Conservation (phyloP, 768 basidiomycete genomes). For the Porpolomopsis calyptriformis region DNA sequence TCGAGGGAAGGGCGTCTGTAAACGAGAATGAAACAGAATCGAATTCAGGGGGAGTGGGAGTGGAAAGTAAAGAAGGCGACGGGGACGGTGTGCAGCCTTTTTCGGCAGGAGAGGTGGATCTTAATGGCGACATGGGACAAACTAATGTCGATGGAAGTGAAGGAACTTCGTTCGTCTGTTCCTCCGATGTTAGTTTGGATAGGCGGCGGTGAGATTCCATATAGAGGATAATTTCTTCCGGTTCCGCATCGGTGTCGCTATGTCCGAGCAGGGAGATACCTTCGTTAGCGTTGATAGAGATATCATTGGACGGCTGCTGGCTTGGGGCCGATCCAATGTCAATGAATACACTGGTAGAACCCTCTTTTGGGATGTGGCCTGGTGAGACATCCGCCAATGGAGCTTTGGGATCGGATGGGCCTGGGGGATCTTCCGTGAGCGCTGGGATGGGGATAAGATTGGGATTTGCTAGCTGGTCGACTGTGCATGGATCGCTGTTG, state of each 20-base stretch:
- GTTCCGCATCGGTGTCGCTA: conserved; percentile 22
- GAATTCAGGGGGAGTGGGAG: conserved; percentile 7
- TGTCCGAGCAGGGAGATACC: conserved; percentile 9
- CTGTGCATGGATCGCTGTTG: too few relatives aligned
- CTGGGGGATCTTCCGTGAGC: not conserved
- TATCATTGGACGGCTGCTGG: not conserved
- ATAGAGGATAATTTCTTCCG: conserved; percentile 69
- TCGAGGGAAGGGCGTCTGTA: not conserved
- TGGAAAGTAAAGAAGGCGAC: not conserved
- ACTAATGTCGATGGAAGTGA: conserved; percentile 15
- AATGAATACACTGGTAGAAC: conserved; percentile 25
- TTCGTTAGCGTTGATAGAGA: conserved; percentile 7
- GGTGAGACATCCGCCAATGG: too few relatives aligned
- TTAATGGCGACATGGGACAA: conserved; percentile 12
- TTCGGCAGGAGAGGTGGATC: too few relatives aligned
- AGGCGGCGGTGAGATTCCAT: conserved; percentile 61
- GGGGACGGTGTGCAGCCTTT: not conserved
- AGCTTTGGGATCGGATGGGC: not conserved
- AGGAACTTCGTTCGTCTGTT: conserved; percentile 4
- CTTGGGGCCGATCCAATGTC: not conserved
- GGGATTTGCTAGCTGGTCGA: too few relatives aligned
- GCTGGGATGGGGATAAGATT: too few relatives aligned
- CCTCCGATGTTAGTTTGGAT: conserved; percentile 8
- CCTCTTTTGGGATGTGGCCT: too few relatives aligned
- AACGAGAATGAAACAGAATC: conserved; percentile 17